A percentile compares a stretch with the other conserved stretches of the same genome.
phyloP scores from a whole-genome alignment of 345 rosid species.

The Eucalyptus pauciflora region DNA sequence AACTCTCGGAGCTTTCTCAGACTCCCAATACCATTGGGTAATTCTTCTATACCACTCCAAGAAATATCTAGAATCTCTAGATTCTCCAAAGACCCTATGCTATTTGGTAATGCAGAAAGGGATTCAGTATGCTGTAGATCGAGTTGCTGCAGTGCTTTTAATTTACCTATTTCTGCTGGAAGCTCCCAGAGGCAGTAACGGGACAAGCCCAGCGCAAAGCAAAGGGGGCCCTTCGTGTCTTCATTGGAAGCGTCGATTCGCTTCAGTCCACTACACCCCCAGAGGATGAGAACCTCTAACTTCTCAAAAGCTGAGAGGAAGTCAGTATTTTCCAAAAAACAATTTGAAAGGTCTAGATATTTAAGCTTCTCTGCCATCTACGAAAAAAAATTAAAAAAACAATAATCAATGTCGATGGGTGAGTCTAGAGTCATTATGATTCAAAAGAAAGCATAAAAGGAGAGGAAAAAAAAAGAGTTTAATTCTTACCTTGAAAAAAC shows the following conservation, averaged over 20 bases:
- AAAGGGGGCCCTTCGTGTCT: neutral
- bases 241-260: neutral
- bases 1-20: neutral
- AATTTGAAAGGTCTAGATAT: too few relatives aligned
- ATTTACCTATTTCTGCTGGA: neutral
- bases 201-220: neutral
- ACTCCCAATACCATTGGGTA: neutral
- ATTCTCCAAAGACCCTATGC: neutral
- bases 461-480: too few relatives aligned
- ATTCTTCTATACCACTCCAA: fast-evolving
- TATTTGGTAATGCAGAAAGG: neutral
- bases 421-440: fast-evolving
- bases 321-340: too few relatives aligned
- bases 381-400: too few relatives aligned
- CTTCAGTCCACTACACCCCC: fast-evolving
- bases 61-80: neutral
- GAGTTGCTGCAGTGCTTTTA: neutral
- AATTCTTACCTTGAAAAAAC: too few relatives aligned
- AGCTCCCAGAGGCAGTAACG: neutral
- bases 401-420: fast-evolving
- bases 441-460: too few relatives aligned
- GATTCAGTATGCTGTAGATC: fast-evolving
- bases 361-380: too few relatives aligned
- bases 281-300: too few relatives aligned
- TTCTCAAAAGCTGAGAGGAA: too few relatives aligned